Evolutionary conservation across 176 grass and related monocot genomes (phyloP), one percentile per base, ranked within the genome.

Genomic region (Bonia amplexicaulis): DNA sequence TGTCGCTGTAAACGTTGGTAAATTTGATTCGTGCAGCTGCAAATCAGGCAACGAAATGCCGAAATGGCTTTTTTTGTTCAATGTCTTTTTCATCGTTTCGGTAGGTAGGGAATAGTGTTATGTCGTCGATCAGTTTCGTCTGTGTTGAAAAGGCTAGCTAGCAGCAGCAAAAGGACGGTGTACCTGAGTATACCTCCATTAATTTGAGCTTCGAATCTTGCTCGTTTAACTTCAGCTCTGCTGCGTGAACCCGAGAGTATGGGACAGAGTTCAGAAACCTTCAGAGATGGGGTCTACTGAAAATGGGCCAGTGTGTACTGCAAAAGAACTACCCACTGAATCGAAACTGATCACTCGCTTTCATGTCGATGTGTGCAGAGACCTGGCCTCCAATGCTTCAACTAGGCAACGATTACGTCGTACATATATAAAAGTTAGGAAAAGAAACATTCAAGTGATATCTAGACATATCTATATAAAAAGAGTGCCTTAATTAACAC

Each of bases 311-410:
- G n/a, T 73, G 33, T 86, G 76, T 12, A 63, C 45, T 53, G 45
- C 52, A 66, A 67, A 84, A 57, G 84, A 73, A 80, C 27, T 42
- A 29, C 27, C 54, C 65, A 86, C 55, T 79, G 75, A 52, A 84
- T 76, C 60, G 46, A 76, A 27, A 42, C 61, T 16, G 26, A 16
- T 42, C 41, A 9, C 12, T 16, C 26, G 5, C 16, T 33, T 3
- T 16, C 27, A 33, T 0, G 61, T 7, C 5, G 0, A 16, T 33
- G 6, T 16, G 12, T 64, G 13, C 25, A 62, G 10, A 63, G 11
- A 29, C n/a, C 25, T 29, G 60, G 60, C 60, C 12, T 16, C 14
- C 62, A 7, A 16, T 33, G 27, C 6, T 8, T 16, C 13, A 17
- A 8, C 62, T 8, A 65, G 2, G 12, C 27, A 16, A 33, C 16